Evolutionary conservation across 306 rosid species (phyloP).

Genomic region (Datisca glomerata): DNA sequence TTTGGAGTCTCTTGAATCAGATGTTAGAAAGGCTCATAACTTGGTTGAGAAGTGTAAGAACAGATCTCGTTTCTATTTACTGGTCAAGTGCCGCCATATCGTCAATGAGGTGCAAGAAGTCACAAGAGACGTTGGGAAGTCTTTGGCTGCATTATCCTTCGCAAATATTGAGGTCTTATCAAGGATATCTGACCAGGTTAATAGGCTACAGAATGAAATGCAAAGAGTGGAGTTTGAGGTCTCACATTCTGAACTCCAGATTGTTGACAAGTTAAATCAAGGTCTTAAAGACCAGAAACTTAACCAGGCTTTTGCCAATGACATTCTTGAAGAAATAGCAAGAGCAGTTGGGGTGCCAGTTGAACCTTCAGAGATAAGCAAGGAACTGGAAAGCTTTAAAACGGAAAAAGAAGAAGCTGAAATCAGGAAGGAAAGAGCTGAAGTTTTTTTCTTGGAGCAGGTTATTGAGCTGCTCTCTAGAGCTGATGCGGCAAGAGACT

Average conservation of each 20-base stretch:
- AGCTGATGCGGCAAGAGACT: constrained; percentile 84
- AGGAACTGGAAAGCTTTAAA: constrained; percentile 62
- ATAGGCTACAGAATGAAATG: constrained; percentile 60
- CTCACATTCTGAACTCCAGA: constrained; percentile 45
- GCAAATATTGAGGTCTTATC: constrained; percentile 54
- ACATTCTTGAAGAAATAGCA: constrained; percentile 56
- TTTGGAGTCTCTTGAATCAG: constrained; percentile 56
- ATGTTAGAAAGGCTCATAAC: constrained; percentile 54
- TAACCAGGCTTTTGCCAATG: constrained; percentile 67
- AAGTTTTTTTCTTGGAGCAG: constrained; percentile 57
- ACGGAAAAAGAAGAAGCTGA: constrained; percentile 77
- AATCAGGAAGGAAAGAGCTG: constrained; percentile 51
- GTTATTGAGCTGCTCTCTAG: constrained; percentile 66
- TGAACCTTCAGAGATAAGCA: constrained; percentile 69
- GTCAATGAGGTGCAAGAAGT: constrained; percentile 65
- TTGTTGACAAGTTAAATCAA: constrained; percentile 52
- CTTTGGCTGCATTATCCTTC: constrained; percentile 42
- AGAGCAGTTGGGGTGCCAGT: constrained; percentile 77
- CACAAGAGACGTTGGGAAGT: constrained; percentile 60
- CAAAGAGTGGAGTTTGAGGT: constrained; percentile 75
- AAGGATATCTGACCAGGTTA: constrained; percentile 63
- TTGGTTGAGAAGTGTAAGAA: constrained; percentile 58
- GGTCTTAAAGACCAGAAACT: constrained; percentile 58
- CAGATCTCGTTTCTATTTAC: constrained; percentile 52
- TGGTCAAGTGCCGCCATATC: constrained; percentile 55